Evolutionary conservation across 1,139 yeast species (phyloP).

Genomic region (Wickerhamomyces sp.): DNA sequence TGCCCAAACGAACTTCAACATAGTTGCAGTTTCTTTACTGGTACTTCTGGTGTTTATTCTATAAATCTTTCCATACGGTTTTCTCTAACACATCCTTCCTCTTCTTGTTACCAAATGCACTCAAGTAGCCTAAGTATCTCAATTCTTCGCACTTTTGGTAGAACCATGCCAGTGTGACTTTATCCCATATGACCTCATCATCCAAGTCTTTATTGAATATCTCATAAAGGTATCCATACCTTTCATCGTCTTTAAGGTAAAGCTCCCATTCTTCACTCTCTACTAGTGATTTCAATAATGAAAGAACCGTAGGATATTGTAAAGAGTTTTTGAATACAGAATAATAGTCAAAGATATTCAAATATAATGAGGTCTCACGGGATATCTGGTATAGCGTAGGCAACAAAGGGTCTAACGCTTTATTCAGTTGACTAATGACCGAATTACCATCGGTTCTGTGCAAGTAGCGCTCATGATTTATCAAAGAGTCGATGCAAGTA

Average conservation of each 20-base stretch:
- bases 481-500: constrained; percentile 19
- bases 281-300: constrained; percentile 28
- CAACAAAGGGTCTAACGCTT: constrained; percentile 44
- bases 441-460: too few species aligned
- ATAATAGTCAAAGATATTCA: constrained; percentile 77
- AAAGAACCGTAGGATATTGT: constrained; percentile 34
- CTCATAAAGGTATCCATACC: constrained; percentile 21
- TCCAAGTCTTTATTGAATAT: constrained; percentile 16
- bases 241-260: constrained; percentile 15
- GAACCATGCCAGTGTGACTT: constrained; percentile 48
- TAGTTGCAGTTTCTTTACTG: background rate
- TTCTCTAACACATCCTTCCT: constrained; percentile 54
- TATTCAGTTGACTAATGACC: constrained; percentile 22
- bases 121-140: constrained; percentile 48
- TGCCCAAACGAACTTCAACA: background rate
- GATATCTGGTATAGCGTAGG: constrained; percentile 62
- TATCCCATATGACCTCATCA: constrained; percentile 38
- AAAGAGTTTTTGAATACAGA: constrained; percentile 62
- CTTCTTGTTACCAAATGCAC: constrained; percentile 33
- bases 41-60: background rate
- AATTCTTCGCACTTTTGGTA: constrained; percentile 55
- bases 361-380: constrained; percentile 72
- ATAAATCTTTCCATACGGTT: constrained; percentile 55
- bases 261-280: constrained; percentile 21
- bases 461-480: constrained; percentile 20